Percentiles rank a stretch among this genome's conserved stretches.
Evolutionary conservation across 768 basidiomycete genomes (phyloP).

Genomic region (Plicaturopsis crispa): DNA sequence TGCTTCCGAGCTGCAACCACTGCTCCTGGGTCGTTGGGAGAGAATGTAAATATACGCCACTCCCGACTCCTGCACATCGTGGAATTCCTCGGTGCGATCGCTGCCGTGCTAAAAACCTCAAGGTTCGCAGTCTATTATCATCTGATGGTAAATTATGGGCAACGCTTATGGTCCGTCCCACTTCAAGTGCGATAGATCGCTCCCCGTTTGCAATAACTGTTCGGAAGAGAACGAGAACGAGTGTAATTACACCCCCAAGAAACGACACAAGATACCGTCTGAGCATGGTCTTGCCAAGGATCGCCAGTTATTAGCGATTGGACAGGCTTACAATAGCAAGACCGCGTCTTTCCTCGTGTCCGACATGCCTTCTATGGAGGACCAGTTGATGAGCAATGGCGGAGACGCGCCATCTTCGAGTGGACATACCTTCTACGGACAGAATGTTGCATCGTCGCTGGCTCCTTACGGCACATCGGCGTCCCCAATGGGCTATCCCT

Average conservation of each 20-base stretch:
- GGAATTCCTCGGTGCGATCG: conserved; percentile 70
- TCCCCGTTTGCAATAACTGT: conserved; percentile 67
- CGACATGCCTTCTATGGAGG: conserved; percentile 27
- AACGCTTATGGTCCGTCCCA: conserved; percentile 1
- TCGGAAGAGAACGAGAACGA: conserved; percentile 41
- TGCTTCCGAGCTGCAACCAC: conserved; percentile 64
- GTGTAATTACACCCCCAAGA: conserved; percentile 72
- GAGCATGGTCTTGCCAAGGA: conserved; percentile 9
- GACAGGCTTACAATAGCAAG: conserved; percentile 21
- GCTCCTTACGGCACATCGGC: conserved; percentile 13
- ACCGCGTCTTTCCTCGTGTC: conserved; percentile 42
- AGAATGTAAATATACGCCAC: conserved; percentile 65
- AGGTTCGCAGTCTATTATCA: conserved; percentile 31
- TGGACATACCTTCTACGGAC: conserved; percentile 38
- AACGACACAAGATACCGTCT: conserved; percentile 45
- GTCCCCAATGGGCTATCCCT: conserved; percentile 15
- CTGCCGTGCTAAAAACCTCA: conserved; percentile 59
- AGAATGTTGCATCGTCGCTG: conserved; percentile 34
- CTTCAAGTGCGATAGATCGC: conserved; percentile 59
- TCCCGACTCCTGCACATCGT: conserved; percentile 69
- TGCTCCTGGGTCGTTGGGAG: conserved; percentile 58
- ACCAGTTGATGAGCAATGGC: conserved; percentile 9
- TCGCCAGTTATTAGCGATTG: too few relatives aligned
- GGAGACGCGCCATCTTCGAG: conserved; percentile 16
- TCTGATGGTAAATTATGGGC: background rate